These are phyloP conservation scores for Polychytrium aggregatum DNA, from an alignment of 192 early-diverging fungal species.

Conservation along the genomic window DNA sequence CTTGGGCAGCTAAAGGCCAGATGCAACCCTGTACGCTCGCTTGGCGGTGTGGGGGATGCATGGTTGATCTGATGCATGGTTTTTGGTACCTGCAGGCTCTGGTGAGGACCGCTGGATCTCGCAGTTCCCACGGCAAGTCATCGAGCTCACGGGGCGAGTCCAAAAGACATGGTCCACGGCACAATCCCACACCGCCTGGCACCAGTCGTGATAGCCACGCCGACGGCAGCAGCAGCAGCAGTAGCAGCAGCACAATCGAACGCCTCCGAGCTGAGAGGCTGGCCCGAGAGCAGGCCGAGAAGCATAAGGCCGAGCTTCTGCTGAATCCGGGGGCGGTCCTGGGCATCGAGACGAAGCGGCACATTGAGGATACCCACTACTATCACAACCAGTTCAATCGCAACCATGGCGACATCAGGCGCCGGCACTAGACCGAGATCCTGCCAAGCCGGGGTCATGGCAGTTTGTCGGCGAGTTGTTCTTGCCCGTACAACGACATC, in stretches of 20 bases:
- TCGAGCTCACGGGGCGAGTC: conserved; percentile 1
- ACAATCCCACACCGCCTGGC: conserved; percentile 1
- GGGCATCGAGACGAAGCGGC: too few species aligned
- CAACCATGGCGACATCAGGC: too few species aligned
- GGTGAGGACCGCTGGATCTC: neutral
- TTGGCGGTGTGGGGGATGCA: conserved; percentile 53
- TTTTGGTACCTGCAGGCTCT: conserved; percentile 6
- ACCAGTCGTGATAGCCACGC: too few species aligned
- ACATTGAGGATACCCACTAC: too few species aligned
- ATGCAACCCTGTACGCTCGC: too few species aligned
- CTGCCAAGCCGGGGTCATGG: too few species aligned
- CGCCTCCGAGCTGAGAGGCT: conserved; percentile 21
- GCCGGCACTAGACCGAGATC: too few species aligned
- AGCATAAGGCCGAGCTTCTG: conserved; percentile 7
- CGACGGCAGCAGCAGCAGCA: too few species aligned
- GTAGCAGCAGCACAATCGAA: conserved; percentile 15
- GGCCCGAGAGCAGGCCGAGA: conserved; percentile 13
- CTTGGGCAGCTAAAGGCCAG: too few species aligned
- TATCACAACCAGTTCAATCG: too few species aligned
- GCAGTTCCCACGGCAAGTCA: neutral
- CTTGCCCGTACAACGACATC: too few species aligned
- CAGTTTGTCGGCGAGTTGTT: too few species aligned
- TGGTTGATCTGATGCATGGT: conserved; percentile 12
- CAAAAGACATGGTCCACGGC: neutral
- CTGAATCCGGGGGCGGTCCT: conserved; percentile 10